Percentiles rank a stretch among this genome's conserved stretches.
These are phyloP conservation scores for Candida nemodendra DNA, from an alignment of 805 yeast genomes.

Conservation along the genomic window DNA sequence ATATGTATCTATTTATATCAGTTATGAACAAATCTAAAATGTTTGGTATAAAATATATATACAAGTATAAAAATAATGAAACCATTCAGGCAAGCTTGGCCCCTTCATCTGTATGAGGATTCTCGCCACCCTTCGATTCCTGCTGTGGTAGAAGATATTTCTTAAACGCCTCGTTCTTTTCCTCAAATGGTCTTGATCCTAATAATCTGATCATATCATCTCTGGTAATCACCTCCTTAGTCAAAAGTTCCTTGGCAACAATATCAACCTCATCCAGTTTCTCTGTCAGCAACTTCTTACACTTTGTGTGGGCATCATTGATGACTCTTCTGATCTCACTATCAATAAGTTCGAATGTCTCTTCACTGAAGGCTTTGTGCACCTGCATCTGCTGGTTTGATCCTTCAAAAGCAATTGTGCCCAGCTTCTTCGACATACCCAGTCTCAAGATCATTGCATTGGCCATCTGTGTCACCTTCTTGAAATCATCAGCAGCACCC, in stretches of 20 bases:
- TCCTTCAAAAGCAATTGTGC: constrained; percentile 77
- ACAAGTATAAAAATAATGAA: too few relatives aligned
- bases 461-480: constrained; percentile 93
- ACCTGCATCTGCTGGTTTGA: constrained; percentile 51
- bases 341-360: constrained; percentile 79
- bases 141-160: constrained; percentile 45
- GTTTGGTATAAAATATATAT: too few relatives aligned
- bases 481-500: constrained; percentile 96
- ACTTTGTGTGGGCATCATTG: constrained; percentile 67
- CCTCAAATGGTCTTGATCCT: constrained; percentile 92
- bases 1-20: too few relatives aligned
- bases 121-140: constrained; percentile 13
- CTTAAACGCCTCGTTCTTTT: constrained; percentile 86
- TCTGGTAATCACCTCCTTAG: constrained; percentile 87
- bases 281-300: constrained; percentile 65
- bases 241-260: constrained; percentile 83
- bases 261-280: constrained; percentile 73
- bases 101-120: constrained; percentile 23
- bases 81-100: constrained; percentile 16
- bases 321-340: constrained; percentile 78
- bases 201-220: constrained; percentile 88
- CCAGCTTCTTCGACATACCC: constrained; percentile 89
- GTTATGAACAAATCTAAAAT: too few relatives aligned
- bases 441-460: constrained; percentile 86
- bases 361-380: constrained; percentile 82